Evolutionary conservation across 1,139 yeast genomes (phyloP).

Genomic region (Geotrichum bryndzae): DNA sequence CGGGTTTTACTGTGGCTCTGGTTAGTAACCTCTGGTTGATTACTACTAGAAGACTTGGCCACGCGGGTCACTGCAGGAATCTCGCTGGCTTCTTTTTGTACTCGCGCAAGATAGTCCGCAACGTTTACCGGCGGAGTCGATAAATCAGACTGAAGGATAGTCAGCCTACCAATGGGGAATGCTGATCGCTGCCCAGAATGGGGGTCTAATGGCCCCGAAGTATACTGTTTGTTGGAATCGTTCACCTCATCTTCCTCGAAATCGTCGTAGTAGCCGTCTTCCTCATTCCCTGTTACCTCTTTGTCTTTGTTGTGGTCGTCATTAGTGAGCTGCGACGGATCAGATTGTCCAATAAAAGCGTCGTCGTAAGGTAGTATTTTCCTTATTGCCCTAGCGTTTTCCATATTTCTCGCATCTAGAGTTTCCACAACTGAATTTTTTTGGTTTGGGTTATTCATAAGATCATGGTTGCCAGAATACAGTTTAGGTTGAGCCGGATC

Average conservation of each 20-base stretch:
- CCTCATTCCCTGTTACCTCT: background rate
- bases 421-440: background rate
- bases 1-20: background rate
- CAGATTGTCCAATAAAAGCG: background rate
- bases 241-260: background rate
- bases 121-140: conserved; percentile 22
- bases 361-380: background rate
- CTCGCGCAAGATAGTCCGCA: conserved; percentile 24
- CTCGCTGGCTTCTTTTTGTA: conserved; percentile 24
- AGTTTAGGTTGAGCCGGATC: background rate
- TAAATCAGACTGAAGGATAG: conserved; percentile 3
- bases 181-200: conserved; percentile 41
- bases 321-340: background rate
- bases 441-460: background rate
- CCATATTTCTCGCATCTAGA: background rate
- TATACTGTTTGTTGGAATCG: conserved; percentile 18
- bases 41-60: background rate
- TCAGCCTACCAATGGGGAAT: conserved; percentile 33
- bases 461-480: background rate
- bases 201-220: conserved; percentile 34
- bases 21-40: background rate
- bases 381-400: background rate
- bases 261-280: background rate
- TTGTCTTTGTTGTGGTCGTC: background rate
- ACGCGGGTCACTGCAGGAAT: background rate